phyloP scores from a whole-genome alignment of 2,329 filamentous ascomycete species.

The Rhynchosporium secalis region DNA sequence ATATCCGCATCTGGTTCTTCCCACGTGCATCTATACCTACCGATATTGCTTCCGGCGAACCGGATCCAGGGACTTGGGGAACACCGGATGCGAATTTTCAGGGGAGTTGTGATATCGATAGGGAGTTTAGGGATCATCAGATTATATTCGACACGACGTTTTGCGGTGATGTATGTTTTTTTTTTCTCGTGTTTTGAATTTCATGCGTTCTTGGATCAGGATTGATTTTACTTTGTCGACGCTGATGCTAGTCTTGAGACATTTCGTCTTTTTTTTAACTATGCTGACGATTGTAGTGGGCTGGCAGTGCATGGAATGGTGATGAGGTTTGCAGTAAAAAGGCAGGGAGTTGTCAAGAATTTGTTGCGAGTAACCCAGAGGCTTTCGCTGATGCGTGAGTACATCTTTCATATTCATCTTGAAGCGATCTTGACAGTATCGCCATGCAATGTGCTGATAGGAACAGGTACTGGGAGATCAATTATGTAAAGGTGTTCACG shows the following conservation, averaged over 20 bases:
- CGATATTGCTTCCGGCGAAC: conserved; percentile 57
- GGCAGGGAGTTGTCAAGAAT: conserved; percentile 67
- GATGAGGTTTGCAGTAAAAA: conserved; percentile 52
- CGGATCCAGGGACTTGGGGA: conserved; percentile 67
- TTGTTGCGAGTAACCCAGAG: conserved; percentile 67
- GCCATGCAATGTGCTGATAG: background rate
- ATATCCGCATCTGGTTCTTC: conserved; percentile 77
- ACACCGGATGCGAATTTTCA: conserved; percentile 65
- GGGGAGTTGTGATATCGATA: conserved; percentile 61
- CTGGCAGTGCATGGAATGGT: conserved; percentile 9
- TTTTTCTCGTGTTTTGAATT: background rate
- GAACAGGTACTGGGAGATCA: conserved; percentile 21
- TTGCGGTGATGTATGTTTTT: conserved; percentile 57
- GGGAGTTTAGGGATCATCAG: conserved; percentile 65
- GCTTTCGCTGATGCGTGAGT: conserved; percentile 62
- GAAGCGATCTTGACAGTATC: background rate
- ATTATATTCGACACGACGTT: conserved; percentile 74
- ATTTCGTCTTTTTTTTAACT: too few relatives aligned
- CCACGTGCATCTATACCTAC: conserved; percentile 60
- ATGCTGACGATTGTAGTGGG: conserved; percentile 50
- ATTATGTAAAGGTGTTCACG: conserved; percentile 20
- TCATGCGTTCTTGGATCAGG: background rate
- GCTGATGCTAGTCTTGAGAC: too few relatives aligned
- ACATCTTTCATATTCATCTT: background rate
- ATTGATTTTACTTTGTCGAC: too few relatives aligned